These are phyloP conservation scores for Stemphylium beticola DNA, from an alignment of 2,329 filamentous ascomycete genomes.

Conservation along the genomic window DNA sequence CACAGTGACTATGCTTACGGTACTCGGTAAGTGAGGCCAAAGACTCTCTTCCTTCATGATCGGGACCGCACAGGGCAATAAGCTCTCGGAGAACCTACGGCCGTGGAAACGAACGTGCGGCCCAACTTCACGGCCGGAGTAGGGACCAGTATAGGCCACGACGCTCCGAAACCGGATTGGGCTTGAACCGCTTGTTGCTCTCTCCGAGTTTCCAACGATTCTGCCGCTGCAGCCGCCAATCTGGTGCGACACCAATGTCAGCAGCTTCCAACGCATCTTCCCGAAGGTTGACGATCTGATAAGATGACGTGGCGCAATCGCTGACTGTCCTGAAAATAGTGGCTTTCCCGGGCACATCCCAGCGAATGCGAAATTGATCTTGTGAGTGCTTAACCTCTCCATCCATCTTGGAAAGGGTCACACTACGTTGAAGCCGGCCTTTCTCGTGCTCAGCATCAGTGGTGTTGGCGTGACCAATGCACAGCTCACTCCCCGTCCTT, in stretches of 20 bases:
- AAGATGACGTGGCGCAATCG: constrained; percentile 10
- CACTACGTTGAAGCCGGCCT: not conserved
- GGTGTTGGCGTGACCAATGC: constrained; percentile 10
- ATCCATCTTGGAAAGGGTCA: constrained; percentile 3
- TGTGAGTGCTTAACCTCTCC: constrained; percentile 65
- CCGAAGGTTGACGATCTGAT: constrained; percentile 13
- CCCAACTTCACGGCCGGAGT: not conserved
- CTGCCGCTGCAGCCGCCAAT: constrained; percentile 6
- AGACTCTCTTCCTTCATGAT: constrained; percentile 4
- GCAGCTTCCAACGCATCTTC: not conserved
- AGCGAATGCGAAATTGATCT: constrained; percentile 75
- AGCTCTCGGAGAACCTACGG: constrained; percentile 1
- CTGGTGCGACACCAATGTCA: constrained; percentile 3
- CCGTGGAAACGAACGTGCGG: not conserved
- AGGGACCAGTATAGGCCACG: not conserved
- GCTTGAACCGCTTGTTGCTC: not conserved
- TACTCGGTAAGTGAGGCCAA: constrained; percentile 37
- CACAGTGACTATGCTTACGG: constrained; percentile 49
- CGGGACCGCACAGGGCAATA: constrained; percentile 2
- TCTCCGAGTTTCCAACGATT: not conserved
- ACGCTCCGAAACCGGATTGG: not conserved
- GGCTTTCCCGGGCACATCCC: constrained; percentile 83
- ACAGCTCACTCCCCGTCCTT: constrained; percentile 10
- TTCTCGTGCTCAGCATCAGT: not conserved
- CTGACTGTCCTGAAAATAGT: constrained; percentile 53